Evolutionary conservation across 306 rosid species (phyloP).

Genomic region (Alnus glutinosa): DNA sequence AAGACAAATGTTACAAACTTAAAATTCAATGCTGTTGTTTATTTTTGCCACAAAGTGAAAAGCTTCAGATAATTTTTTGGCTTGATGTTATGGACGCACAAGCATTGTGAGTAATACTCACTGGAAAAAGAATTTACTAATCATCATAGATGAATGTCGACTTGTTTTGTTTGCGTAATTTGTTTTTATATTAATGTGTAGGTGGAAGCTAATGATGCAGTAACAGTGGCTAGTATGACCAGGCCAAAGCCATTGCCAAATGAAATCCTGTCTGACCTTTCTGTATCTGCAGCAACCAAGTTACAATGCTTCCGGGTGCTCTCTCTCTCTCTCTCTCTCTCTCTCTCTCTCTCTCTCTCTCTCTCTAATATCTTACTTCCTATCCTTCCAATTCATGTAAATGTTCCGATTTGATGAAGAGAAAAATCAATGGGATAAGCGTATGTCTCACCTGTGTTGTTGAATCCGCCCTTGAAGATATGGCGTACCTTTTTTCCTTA

Average conservation of each 20-base stretch:
- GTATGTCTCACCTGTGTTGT: too few species aligned
- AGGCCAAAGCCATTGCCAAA: conserved; percentile 75
- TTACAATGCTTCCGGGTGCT: conserved; percentile 82
- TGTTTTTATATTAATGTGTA: conserved; percentile 29
- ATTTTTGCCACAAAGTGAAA: neutral
- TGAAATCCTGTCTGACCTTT: conserved; percentile 82
- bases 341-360: conserved; percentile 12
- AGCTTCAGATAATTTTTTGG: neutral
- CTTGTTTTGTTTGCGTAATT: conserved; percentile 4
- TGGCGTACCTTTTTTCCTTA: too few species aligned
- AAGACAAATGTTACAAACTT: neutral
- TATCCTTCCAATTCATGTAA: neutral
- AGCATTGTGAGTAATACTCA: neutral
- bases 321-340: neutral
- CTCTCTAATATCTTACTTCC: neutral
- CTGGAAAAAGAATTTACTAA: neutral
- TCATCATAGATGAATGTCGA: conserved; percentile 19
- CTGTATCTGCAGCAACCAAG: conserved; percentile 87
- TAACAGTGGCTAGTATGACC: conserved; percentile 83
- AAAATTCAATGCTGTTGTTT: neutral
- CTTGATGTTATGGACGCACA: neutral
- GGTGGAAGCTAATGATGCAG: conserved; percentile 95
- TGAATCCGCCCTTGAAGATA: too few species aligned
- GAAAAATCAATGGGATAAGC: too few species aligned
- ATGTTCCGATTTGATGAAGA: neutral